Base-by-base conservation (phyloP, 257 asterid genomes). In the Paulownia fortunei region DNA sequence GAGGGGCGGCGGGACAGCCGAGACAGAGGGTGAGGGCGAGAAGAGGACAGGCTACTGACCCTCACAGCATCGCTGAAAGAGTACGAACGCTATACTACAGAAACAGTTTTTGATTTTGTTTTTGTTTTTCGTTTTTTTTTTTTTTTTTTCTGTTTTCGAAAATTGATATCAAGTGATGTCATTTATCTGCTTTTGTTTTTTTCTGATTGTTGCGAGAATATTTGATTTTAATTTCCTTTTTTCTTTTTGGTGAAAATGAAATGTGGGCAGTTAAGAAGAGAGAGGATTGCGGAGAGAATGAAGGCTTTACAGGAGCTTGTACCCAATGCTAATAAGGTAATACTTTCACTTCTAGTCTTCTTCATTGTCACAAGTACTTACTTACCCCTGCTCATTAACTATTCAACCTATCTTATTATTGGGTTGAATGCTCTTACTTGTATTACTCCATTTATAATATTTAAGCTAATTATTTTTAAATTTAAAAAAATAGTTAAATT, bases 231-330 rank as follows among this genome's bases (percentile, higher is more conserved):
- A 60, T 66, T 76, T 63, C 6, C 6, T 4, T 30, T 24, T 39
- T 7, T 12, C 8, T 2, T 64, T 13, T 63, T 62, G 37, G 62
- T 60, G 83, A 79, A 86, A 73, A 66, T 74, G 70, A 72, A 81
- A 77, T 72, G 62, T 82, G 73, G 77, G 86, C 94, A 94, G 99
- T 90, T 94, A 80, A 89, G 99, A 51, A 91, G 99, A 71, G 99
- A 94, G 96, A 91, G 99, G 77, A 94, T 94, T 84, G 99, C 99
- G 77, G 97, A 92, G 88, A 89, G 99, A 81, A 91, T 91, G 99
- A 92, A 92, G 91, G 85, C 91, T 4, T 80, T 94, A 63, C 99
- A 94, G 81, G 98, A 92, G 85, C 92, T 94, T 27, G 98, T 94
- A 64, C 99, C 99, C 64, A 92, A 92, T 80, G 96, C 89, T 62